Conservation (phyloP, 306 rosid genomes). For the Gastrolobium bilobum region DNA sequence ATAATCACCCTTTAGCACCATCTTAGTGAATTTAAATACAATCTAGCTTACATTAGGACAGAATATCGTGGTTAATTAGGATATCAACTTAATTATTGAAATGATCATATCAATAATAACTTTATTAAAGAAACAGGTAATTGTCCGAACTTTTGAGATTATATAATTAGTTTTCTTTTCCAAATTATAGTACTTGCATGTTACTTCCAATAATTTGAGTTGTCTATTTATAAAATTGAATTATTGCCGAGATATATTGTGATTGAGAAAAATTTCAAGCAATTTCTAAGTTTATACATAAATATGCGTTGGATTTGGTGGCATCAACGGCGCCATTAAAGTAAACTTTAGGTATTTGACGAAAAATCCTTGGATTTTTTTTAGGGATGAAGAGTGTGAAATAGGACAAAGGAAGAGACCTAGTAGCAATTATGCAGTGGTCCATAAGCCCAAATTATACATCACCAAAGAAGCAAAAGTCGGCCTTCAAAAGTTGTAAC, state of each 20-base stretch:
- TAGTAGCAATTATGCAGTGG: constrained; percentile 6
- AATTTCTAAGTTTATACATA: background rate
- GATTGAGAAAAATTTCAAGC: background rate
- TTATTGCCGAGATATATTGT: background rate
- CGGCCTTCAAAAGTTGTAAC: background rate
- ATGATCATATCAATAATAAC: background rate
- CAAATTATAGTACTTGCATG: constrained; percentile 11
- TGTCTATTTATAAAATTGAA: background rate
- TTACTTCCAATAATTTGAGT: constrained; percentile 20
- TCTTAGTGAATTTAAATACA: background rate
- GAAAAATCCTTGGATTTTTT: constrained; percentile 21
- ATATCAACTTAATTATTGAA: constrained; percentile 27
- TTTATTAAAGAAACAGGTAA: constrained; percentile 19
- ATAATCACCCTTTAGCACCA: constrained; percentile 7
- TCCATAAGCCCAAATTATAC: constrained; percentile 10
- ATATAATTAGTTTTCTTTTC: background rate
- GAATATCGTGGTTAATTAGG: constrained; percentile 16
- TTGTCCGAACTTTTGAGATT: background rate
- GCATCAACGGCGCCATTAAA: background rate
- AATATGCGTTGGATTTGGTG: background rate
- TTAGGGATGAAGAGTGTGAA: background rate
- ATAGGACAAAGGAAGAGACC: background rate
- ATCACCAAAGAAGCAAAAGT: constrained; percentile 29
- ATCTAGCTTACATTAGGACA: constrained; percentile 15
- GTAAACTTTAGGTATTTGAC: constrained; percentile 3